Evolutionary conservation across 2,329 filamentous ascomycete species (phyloP).

Genomic region (Trichoderma asperellum): DNA sequence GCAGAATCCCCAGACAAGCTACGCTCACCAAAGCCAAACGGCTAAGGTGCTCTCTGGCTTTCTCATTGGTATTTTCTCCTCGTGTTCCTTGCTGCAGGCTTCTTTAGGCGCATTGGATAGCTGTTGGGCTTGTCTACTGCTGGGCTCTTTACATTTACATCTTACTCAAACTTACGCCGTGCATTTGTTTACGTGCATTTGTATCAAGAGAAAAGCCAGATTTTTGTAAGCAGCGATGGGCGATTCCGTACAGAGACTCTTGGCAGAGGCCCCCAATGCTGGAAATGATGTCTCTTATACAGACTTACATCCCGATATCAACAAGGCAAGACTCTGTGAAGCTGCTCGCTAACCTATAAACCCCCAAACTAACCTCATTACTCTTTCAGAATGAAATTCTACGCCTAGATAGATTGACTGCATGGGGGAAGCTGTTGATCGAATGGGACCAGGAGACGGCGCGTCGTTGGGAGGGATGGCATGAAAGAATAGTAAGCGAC

Average conservation of each 20-base stretch:
- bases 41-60: neutral
- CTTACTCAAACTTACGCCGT: neutral
- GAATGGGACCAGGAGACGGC: neutral
- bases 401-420: neutral
- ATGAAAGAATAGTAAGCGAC: neutral
- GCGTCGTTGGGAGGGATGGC: neutral
- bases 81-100: neutral
- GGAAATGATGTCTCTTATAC: neutral
- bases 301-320: neutral
- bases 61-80: neutral
- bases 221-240: neutral
- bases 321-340: neutral
- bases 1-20: neutral
- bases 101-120: neutral
- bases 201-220: neutral
- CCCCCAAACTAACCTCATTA: neutral
- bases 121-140: neutral
- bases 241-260: neutral
- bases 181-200: neutral
- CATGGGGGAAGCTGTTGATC: neutral
- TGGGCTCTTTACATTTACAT: neutral
- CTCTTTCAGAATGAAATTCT: neutral
- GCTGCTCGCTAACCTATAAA: neutral
- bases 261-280: neutral
- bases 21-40: neutral